A percentile compares a stretch with the other conserved stretches of the same genome.
These are phyloP conservation scores for Thozetella sp. DNA, from an alignment of 495 filamentous ascomycete species.

Conservation along the genomic window DNA sequence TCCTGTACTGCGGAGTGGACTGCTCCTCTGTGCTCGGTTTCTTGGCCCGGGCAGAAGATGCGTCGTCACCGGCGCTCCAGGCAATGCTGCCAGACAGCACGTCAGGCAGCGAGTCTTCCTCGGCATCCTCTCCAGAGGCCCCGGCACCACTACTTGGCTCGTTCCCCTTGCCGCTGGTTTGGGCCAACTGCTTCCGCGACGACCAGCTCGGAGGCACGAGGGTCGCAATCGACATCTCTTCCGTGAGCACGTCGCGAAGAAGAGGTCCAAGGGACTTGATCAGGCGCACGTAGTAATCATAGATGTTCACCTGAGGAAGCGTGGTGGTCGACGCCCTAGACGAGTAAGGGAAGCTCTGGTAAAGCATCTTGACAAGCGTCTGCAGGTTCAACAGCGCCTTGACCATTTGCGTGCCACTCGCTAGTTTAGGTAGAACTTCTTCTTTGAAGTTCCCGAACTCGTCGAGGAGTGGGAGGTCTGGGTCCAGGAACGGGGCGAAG, in stretches of 20 bases:
- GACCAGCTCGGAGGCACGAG: conserved; percentile 47
- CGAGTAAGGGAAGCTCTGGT: conserved; percentile 73
- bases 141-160: not conserved
- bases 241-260: conserved; percentile 76
- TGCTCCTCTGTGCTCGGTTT: conserved; percentile 33
- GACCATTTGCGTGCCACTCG: conserved; percentile 70
- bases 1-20: conserved; percentile 62
- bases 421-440: conserved; percentile 34
- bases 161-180: conserved; percentile 4
- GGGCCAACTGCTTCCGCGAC: conserved; percentile 14
- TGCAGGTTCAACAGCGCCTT: conserved; percentile 79
- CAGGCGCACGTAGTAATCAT: conserved; percentile 73
- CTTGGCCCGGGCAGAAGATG: conserved; percentile 10
- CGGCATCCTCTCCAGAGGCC: not conserved
- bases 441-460: conserved; percentile 28
- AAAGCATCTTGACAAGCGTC: conserved; percentile 70
- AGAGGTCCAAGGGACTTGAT: conserved; percentile 74
- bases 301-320: conserved; percentile 75
- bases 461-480: conserved; percentile 22
- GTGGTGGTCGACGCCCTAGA: conserved; percentile 30
- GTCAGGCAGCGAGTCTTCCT: conserved; percentile 11
- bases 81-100: conserved; percentile 10
- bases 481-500: conserved; percentile 63
- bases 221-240: conserved; percentile 69
- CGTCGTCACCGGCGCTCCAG: conserved; percentile 42